Conservation (phyloP, 2,329 filamentous ascomycete species). For the Aspergillus oerlinghausenensis region DNA sequence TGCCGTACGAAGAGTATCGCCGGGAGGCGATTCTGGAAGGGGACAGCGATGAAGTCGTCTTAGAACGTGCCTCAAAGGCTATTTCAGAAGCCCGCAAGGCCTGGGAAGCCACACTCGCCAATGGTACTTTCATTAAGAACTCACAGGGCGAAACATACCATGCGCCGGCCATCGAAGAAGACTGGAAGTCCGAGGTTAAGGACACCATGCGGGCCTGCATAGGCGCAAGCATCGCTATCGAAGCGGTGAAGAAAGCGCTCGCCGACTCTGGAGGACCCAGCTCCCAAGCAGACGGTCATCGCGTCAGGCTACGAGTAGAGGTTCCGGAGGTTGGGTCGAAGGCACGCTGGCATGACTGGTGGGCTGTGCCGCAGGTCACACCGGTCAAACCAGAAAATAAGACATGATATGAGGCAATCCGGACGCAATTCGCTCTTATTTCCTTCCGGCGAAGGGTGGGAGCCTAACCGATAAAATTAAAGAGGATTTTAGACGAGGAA, state of each 20-base stretch:
- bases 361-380: slow-evolving; percentile 40
- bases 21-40: slow-evolving; percentile 39
- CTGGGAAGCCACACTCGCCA: slow-evolving; percentile 40
- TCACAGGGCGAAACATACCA: slow-evolving; percentile 20
- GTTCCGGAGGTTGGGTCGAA: slow-evolving; percentile 38
- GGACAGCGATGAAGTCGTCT: slow-evolving; percentile 37
- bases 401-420: slow-evolving; percentile 8
- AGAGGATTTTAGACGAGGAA: background rate
- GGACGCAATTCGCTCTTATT: background rate
- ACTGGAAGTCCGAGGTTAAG: slow-evolving; percentile 59
- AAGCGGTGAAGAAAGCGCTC: slow-evolving; percentile 55
- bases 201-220: slow-evolving; percentile 66
- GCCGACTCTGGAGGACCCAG: slow-evolving; percentile 15
- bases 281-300: background rate
- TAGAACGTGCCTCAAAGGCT: slow-evolving; percentile 38
- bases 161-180: slow-evolving; percentile 51
- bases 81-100: slow-evolving; percentile 39
- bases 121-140: slow-evolving; percentile 31
- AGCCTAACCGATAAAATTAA: background rate
- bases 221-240: slow-evolving; percentile 61
- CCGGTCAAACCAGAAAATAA: slow-evolving; percentile 6
- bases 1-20: slow-evolving; percentile 60
- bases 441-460: background rate
- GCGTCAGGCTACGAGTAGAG: slow-evolving; percentile 26
- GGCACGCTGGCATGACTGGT: slow-evolving; percentile 43